These are phyloP conservation scores for Scheffersomyces cryptocercus DNA, from an alignment of 1,139 yeast genomes.

Conservation along the genomic window DNA sequence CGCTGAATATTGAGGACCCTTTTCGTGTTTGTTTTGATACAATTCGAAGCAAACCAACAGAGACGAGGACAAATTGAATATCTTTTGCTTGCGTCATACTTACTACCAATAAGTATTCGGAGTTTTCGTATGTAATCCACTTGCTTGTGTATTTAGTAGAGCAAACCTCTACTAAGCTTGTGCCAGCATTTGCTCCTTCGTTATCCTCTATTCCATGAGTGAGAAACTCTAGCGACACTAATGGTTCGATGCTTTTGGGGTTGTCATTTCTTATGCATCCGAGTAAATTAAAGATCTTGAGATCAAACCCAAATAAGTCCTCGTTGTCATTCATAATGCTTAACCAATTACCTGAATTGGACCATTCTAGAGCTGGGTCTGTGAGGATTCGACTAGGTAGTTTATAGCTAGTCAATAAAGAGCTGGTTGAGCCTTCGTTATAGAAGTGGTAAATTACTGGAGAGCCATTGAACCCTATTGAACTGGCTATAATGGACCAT, in stretches of 20 bases:
- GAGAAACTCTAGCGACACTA: background rate
- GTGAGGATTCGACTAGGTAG: conserved; percentile 19
- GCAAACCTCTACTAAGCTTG: background rate
- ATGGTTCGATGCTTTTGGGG: background rate
- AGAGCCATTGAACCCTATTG: conserved; percentile 13
- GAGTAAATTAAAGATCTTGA: conserved; percentile 28
- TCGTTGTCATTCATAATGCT: conserved; percentile 25
- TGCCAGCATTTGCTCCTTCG: background rate
- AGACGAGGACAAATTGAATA: conserved; percentile 18
- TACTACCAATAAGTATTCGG: conserved; percentile 18
- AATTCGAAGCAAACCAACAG: conserved; percentile 19
- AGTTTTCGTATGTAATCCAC: conserved; percentile 5
- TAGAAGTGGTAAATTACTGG: conserved; percentile 36
- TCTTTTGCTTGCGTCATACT: conserved; percentile 8
- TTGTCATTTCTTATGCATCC: conserved; percentile 11
- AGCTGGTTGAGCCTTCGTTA: conserved; percentile 36
- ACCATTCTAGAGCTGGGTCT: conserved; percentile 30
- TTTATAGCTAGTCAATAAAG: conserved; percentile 21
- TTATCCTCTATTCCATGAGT: background rate
- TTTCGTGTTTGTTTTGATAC: conserved; percentile 5
- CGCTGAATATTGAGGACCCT: background rate
- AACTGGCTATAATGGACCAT: conserved; percentile 30
- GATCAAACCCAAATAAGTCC: conserved; percentile 29
- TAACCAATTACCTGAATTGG: conserved; percentile 38
- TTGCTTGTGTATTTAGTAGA: conserved; percentile 1